These are phyloP conservation scores for Boletus eberwhitei DNA, from an alignment of 768 basidiomycete species.

Conservation along the genomic window DNA sequence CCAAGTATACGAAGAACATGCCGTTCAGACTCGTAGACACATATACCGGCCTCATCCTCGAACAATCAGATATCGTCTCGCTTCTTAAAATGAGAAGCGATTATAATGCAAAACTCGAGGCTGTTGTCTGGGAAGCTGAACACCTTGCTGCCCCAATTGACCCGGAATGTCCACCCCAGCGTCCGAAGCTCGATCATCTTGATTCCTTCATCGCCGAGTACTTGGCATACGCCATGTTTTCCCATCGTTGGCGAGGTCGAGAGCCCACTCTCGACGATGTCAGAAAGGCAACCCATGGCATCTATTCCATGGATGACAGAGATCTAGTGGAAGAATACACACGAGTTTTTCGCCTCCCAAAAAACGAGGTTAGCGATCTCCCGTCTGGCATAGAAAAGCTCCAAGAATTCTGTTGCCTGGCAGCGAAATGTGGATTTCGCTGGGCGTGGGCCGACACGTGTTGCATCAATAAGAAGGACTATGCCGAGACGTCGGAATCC, in stretches of 20 bases:
- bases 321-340: background rate
- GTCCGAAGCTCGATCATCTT: conserved; percentile 2
- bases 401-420: conserved; percentile 29
- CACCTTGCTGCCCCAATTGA: background rate
- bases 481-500: conserved; percentile 26
- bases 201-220: conserved; percentile 15
- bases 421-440: conserved; percentile 29
- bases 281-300: conserved; percentile 3
- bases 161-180: background rate
- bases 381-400: conserved; percentile 18
- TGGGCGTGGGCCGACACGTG: conserved; percentile 32
- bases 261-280: conserved; percentile 21
- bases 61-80: conserved; percentile 12
- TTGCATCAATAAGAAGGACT: conserved; percentile 25
- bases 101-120: conserved; percentile 5
- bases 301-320: conserved; percentile 16
- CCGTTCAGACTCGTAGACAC: conserved; percentile 26
- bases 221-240: conserved; percentile 28
- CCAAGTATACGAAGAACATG: conserved; percentile 15
- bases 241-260: conserved; percentile 23
- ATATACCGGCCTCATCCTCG: conserved; percentile 24
- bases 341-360: background rate
- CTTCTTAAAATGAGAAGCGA: conserved; percentile 17
- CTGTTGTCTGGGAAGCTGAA: conserved; percentile 1
- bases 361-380: background rate